Percentiles rank a stretch among this genome's conserved stretches.
phyloP scores from a whole-genome alignment of 495 filamentous ascomycete species.

The Hyaloscypha variabilis region DNA sequence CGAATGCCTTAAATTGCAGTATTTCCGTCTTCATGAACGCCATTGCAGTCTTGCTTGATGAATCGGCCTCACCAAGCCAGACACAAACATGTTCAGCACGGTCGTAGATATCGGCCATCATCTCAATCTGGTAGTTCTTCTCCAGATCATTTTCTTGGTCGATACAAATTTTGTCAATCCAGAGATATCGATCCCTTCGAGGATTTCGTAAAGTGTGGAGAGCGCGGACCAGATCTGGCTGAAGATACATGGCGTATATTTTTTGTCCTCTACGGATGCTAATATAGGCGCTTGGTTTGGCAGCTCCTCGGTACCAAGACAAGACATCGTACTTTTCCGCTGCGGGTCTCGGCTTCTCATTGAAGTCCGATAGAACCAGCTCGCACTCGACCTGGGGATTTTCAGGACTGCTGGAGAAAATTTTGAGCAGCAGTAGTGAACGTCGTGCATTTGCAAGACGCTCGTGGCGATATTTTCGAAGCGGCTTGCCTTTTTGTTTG shows the following conservation, averaged over 20 bases:
- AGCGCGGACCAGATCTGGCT: neutral
- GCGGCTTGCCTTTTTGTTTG: too few species aligned
- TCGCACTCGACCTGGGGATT: too few species aligned
- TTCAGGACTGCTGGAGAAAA: too few species aligned
- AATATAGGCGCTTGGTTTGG: constrained; percentile 19
- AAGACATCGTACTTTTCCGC: neutral
- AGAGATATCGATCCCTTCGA: neutral
- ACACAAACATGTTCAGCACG: constrained; percentile 9
- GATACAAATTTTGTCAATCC: neutral
- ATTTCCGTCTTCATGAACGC: constrained; percentile 22
- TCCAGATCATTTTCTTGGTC: constrained; percentile 19
- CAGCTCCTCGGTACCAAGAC: constrained; percentile 3
- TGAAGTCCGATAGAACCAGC: too few species aligned
- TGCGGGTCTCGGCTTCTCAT: too few species aligned
- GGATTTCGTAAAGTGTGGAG: neutral
- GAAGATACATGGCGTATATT: neutral
- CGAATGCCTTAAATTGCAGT: constrained; percentile 24
- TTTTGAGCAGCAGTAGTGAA: too few species aligned
- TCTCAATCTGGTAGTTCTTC: constrained; percentile 27
- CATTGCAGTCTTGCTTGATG: neutral
- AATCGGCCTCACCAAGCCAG: constrained; percentile 8
- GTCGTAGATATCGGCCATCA: constrained; percentile 33
- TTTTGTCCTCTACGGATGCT: constrained; percentile 29
- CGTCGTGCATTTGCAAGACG: too few species aligned
- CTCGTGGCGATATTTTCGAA: too few species aligned